Percentiles rank a stretch among this genome's conserved stretches.
Evolutionary conservation across 2,329 filamentous ascomycete genomes (phyloP).

Genomic region (Trichoderma gracile): DNA sequence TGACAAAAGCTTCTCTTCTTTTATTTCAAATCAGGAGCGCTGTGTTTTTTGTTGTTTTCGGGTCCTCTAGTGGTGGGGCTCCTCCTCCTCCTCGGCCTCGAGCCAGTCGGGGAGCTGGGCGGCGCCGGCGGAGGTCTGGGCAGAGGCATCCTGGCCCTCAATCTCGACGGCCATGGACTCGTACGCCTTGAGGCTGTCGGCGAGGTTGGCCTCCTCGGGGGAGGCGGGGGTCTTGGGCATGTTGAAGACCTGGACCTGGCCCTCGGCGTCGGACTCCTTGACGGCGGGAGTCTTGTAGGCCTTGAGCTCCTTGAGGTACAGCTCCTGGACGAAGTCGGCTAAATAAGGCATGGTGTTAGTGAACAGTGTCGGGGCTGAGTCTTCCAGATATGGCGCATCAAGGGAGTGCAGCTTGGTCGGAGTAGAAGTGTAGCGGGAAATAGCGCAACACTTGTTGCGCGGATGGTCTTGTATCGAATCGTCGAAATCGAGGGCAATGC

Average conservation of each 20-base stretch:
- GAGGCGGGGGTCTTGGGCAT: constrained; percentile 79
- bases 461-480: neutral
- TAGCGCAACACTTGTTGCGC: constrained; percentile 22
- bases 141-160: constrained; percentile 74
- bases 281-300: constrained; percentile 83
- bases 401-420: constrained; percentile 11
- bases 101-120: constrained; percentile 72
- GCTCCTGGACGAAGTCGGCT: constrained; percentile 97
- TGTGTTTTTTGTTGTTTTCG: neutral
- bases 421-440: neutral
- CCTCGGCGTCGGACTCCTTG: constrained; percentile 85
- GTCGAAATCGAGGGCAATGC: neutral
- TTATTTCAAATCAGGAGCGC: neutral
- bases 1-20: constrained; percentile 3
- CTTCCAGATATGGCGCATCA: neutral
- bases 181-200: constrained; percentile 89
- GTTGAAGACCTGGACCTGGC: constrained; percentile 85
- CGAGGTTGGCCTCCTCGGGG: constrained; percentile 92
- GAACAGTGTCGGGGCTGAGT: neutral
- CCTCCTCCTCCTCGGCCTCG: constrained; percentile 70
- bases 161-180: constrained; percentile 92
- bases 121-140: constrained; percentile 58
- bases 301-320: constrained; percentile 96
- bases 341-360: constrained; percentile 34
- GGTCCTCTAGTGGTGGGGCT: constrained; percentile 49